phyloP scores from a whole-genome alignment of 2,329 filamentous ascomycete genomes.

The Hypoxylon sp. region DNA sequence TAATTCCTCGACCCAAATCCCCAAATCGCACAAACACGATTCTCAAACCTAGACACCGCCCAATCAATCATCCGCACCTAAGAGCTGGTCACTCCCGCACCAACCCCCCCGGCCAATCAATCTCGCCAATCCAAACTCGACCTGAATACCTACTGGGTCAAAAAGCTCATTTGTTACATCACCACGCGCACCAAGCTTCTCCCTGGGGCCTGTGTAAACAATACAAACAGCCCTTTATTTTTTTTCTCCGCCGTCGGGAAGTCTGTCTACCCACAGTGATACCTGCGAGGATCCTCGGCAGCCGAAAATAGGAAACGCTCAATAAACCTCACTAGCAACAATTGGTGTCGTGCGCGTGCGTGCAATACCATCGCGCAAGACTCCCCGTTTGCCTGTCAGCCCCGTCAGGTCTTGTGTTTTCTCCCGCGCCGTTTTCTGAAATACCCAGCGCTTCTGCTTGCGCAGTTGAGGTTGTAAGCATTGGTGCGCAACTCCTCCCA shows the following conservation, averaged over 20 bases:
- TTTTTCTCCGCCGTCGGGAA: slow-evolving; percentile 46
- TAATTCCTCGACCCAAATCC: slow-evolving; percentile 28
- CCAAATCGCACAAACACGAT: slow-evolving; percentile 40
- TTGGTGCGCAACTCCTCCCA: slow-evolving; percentile 39
- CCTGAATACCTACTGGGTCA: slow-evolving; percentile 44
- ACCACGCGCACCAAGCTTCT: slow-evolving; percentile 47
- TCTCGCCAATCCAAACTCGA: slow-evolving; percentile 52
- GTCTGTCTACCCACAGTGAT: slow-evolving; percentile 34
- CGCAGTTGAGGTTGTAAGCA: slow-evolving; percentile 37
- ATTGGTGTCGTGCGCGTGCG: slow-evolving; percentile 36
- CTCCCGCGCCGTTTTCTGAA: slow-evolving; percentile 39
- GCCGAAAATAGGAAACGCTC: slow-evolving; percentile 33
- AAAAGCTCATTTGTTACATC: slow-evolving; percentile 54
- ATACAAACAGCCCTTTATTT: slow-evolving; percentile 43
- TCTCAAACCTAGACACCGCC: slow-evolving; percentile 25
- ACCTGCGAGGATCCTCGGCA: slow-evolving; percentile 36
- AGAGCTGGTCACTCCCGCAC: slow-evolving; percentile 38
- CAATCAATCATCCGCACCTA: slow-evolving; percentile 38
- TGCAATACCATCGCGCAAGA: slow-evolving; percentile 44
- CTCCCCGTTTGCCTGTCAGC: slow-evolving; percentile 40
- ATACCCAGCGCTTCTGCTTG: slow-evolving; percentile 39
- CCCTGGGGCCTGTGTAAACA: slow-evolving; percentile 46
- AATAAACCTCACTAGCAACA: slow-evolving; percentile 26
- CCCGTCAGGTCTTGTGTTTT: slow-evolving; percentile 28
- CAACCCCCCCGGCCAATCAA: slow-evolving; percentile 52